phyloP scores from a whole-genome alignment of 2,329 filamentous ascomycete genomes.

The Calonectria leucothoes region DNA sequence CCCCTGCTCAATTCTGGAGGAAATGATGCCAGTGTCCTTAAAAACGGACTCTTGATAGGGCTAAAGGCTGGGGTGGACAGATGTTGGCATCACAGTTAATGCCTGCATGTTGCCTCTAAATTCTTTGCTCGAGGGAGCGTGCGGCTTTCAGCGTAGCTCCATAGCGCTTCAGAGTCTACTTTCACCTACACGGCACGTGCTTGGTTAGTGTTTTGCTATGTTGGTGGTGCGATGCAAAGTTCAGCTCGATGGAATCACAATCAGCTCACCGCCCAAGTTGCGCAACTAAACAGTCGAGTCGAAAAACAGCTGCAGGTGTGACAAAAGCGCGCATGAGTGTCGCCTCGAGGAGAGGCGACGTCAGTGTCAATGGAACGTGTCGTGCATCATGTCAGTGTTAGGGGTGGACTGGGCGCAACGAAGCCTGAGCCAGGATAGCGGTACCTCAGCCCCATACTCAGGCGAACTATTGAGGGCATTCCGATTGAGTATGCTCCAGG shows the following conservation, averaged over 20 bases:
- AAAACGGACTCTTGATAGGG: not conserved
- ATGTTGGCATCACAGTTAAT: slow-evolving; percentile 12
- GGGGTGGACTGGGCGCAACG: not conserved
- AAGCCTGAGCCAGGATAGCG: not conserved
- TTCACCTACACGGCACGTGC: slow-evolving; percentile 40
- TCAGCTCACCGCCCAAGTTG: slow-evolving; percentile 33
- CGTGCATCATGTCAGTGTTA: not conserved
- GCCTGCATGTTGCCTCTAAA: slow-evolving; percentile 5
- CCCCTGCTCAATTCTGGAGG: not conserved
- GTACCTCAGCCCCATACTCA: not conserved
- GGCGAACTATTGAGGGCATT: slow-evolving; percentile 8
- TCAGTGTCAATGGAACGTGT: slow-evolving; percentile 8
- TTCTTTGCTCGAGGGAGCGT: not conserved
- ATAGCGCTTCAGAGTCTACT: slow-evolving; percentile 36
- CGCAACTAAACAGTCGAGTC: not conserved
- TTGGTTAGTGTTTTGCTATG: slow-evolving; percentile 30
- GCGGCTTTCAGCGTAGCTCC: slow-evolving; percentile 15
- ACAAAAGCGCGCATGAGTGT: not conserved
- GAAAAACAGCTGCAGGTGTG: not conserved
- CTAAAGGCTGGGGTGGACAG: not conserved
- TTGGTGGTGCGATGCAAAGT: slow-evolving; percentile 33
- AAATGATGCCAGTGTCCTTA: slow-evolving; percentile 9
- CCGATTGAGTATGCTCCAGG: not conserved
- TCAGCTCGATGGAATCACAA: slow-evolving; percentile 32
- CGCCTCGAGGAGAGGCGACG: not conserved